Evolutionary conservation across 495 filamentous ascomycete genomes (phyloP).

Genomic region (Elasticomyces elasticus): DNA sequence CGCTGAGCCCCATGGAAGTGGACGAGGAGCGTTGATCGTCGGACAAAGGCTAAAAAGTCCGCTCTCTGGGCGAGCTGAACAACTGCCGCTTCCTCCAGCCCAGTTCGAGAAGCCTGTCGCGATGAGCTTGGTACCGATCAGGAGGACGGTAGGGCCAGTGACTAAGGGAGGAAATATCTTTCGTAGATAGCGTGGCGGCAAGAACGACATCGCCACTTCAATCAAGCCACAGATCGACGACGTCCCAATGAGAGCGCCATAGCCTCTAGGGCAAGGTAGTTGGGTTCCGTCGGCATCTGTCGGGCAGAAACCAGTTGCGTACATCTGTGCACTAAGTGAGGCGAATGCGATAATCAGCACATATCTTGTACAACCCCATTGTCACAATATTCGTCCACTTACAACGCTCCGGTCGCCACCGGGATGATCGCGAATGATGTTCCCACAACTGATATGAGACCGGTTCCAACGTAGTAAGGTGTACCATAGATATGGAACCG

Average conservation of each 20-base stretch:
- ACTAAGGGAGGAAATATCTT: conserved; percentile 82
- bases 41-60: conserved; percentile 60
- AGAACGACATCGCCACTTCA: conserved; percentile 67
- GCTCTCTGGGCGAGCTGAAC: conserved; percentile 43
- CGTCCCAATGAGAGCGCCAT: conserved; percentile 77
- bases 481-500: conserved; percentile 73
- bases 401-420: conserved; percentile 68
- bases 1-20: conserved; percentile 77
- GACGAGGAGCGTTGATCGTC: conserved; percentile 58
- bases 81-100: conserved; percentile 66
- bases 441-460: conserved; percentile 82
- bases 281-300: conserved; percentile 49
- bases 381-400: too few relatives aligned
- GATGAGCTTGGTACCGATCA: conserved; percentile 69
- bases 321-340: conserved; percentile 80
- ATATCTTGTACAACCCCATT: too few relatives aligned
- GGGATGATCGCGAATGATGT: conserved; percentile 83
- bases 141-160: conserved; percentile 72
- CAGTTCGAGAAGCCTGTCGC: conserved; percentile 70
- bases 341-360: too few relatives aligned
- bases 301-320: conserved; percentile 69
- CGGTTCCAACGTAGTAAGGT: conserved; percentile 79
- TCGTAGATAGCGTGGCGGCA: conserved; percentile 57
- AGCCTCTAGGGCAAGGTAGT: conserved; percentile 74
- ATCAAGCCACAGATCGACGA: conserved; percentile 57